These are phyloP conservation scores for Amphicarpaea edgeworthii DNA, from an alignment of 306 rosid genomes.

Conservation along the genomic window DNA sequence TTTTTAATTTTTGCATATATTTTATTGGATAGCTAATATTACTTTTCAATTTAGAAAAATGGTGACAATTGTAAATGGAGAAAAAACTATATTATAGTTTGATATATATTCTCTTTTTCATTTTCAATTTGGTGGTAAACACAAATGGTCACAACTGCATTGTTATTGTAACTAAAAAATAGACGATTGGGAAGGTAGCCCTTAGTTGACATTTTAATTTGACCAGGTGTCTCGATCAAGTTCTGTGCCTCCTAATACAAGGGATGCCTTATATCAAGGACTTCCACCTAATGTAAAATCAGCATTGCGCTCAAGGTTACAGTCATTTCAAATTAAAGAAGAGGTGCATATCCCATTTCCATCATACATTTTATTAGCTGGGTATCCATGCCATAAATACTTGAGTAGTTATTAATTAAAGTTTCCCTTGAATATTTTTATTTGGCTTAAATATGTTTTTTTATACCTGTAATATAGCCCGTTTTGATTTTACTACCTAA, in stretches of 20 bases:
- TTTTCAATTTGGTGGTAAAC: too few relatives aligned
- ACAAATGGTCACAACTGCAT: too few relatives aligned
- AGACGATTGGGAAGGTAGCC: conserved; percentile 15
- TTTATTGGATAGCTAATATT: not conserved
- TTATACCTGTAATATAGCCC: too few relatives aligned
- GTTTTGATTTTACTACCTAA: too few relatives aligned
- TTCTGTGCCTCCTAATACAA: conserved; percentile 93
- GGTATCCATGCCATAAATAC: conserved; percentile 22
- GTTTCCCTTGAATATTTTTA: not conserved
- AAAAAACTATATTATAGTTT: too few relatives aligned
- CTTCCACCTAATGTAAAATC: conserved; percentile 90
- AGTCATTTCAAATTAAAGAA: conserved; percentile 86
- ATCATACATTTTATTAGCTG: conserved; percentile 23
- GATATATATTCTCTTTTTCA: too few relatives aligned
- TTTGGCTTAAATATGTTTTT: too few relatives aligned
- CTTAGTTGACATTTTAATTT: conserved; percentile 45
- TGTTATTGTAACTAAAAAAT: too few relatives aligned
- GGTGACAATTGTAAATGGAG: too few relatives aligned
- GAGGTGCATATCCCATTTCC: conserved; percentile 63
- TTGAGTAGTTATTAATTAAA: not conserved
- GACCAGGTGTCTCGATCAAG: conserved; percentile 94
- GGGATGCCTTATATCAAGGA: conserved; percentile 96
- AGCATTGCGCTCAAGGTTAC: conserved; percentile 80
- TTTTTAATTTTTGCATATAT: conserved; percentile 17
- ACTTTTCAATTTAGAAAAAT: too few relatives aligned